Evolutionary conservation across 2,329 filamentous ascomycete genomes (phyloP).

Genomic region (Diaporthe sp.): DNA sequence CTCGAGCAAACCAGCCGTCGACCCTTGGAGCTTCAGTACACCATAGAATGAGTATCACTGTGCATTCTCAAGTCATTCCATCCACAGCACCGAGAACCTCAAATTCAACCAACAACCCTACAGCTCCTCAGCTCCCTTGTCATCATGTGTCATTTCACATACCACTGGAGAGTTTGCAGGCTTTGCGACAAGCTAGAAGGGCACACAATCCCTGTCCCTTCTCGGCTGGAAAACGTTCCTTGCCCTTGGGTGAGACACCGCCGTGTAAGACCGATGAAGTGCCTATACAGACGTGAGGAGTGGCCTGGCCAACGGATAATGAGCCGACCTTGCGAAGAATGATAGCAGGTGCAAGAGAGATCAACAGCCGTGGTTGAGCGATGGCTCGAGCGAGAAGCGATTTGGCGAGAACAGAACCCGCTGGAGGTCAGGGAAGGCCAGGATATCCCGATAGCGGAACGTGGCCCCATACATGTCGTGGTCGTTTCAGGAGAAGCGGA

Average conservation of each 20-base stretch:
- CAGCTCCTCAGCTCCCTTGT: background rate
- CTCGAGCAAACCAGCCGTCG: background rate
- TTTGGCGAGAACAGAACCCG: background rate
- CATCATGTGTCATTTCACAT: background rate
- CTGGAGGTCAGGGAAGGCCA: background rate
- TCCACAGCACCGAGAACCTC: background rate
- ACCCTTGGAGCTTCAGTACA: background rate
- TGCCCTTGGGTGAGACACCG: background rate
- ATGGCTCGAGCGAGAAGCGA: background rate
- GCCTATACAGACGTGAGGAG: background rate
- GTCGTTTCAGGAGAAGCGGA: too few relatives aligned
- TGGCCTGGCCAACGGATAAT: background rate
- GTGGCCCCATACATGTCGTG: background rate
- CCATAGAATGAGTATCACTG: background rate
- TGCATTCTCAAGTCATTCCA: background rate
- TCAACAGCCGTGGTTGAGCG: too few relatives aligned
- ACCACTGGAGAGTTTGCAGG: background rate
- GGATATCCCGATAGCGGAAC: background rate
- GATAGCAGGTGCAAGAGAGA: too few relatives aligned
- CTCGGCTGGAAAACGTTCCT: too few relatives aligned
- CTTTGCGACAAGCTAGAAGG: background rate
- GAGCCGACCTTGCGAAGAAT: background rate
- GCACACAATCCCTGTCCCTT: too few relatives aligned
- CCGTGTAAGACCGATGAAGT: background rate
- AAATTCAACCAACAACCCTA: background rate